These are phyloP conservation scores for Aegle marmelos DNA, from an alignment of 345 rosid genomes.

Conservation along the genomic window DNA sequence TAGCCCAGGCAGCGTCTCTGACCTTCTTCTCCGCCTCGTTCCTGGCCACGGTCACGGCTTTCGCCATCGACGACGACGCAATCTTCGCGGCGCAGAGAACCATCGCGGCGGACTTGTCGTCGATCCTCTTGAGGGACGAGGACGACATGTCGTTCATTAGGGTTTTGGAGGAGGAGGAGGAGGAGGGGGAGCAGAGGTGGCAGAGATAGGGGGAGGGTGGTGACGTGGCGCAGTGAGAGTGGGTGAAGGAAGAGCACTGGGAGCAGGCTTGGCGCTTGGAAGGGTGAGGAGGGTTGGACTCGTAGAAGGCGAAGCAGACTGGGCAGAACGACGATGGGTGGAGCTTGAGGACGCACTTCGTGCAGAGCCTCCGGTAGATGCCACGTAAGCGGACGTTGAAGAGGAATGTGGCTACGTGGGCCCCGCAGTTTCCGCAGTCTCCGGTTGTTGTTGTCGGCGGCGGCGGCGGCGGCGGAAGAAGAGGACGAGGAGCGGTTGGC, in stretches of 20 bases:
- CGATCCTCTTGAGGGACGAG: conserved; percentile 14
- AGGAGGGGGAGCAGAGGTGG: conserved; percentile 50
- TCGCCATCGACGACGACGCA: conserved; percentile 49
- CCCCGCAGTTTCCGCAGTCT: conserved; percentile 50
- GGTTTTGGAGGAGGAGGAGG: background rate
- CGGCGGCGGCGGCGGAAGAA: background rate
- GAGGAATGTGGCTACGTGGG: conserved; percentile 29
- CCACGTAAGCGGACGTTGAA: conserved; percentile 58
- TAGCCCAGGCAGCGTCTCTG: conserved; percentile 55
- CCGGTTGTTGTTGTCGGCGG: background rate
- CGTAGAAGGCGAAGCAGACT: conserved; percentile 56
- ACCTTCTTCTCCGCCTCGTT: conserved; percentile 55
- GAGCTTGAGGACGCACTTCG: conserved; percentile 68
- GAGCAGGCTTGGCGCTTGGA: conserved; percentile 55
- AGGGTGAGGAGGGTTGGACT: conserved; percentile 42
- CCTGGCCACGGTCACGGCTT: conserved; percentile 37
- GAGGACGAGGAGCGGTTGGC: too few species aligned
- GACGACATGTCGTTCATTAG: background rate
- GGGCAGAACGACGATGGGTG: conserved; percentile 73
- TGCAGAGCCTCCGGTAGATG: conserved; percentile 56
- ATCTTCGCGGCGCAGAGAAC: conserved; percentile 65
- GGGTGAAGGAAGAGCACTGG: conserved; percentile 55
- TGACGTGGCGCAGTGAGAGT: conserved; percentile 55
- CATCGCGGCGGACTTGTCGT: conserved; percentile 37
- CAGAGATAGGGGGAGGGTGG: conserved; percentile 37